Percentiles rank a stretch among this genome's conserved stretches.
phyloP scores from a whole-genome alignment of 257 asterid genomes.

The Penstemon barbatus region DNA sequence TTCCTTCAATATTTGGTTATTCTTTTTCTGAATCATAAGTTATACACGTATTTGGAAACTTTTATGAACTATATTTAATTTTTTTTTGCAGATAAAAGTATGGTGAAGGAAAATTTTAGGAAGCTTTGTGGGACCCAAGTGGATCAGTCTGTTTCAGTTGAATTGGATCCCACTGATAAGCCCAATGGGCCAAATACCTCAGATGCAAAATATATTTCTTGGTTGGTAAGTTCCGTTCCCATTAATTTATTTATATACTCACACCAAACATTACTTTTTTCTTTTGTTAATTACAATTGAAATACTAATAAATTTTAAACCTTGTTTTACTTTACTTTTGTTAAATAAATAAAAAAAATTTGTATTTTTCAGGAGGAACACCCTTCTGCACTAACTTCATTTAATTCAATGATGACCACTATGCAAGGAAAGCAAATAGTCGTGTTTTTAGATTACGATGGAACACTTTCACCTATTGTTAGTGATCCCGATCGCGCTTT shows the following conservation, averaged over 20 bases:
- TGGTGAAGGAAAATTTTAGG: conserved; percentile 50
- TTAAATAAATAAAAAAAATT: not conserved
- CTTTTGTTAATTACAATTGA: no score
- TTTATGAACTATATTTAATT: no score
- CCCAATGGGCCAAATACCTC: conserved; percentile 19
- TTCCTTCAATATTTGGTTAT: no score
- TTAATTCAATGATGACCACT: conserved; percentile 34
- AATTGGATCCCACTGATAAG: conserved; percentile 27
- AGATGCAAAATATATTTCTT: conserved; percentile 38
- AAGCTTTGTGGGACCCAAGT: conserved; percentile 34
- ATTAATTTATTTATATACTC: no score
- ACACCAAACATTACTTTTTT: no score
- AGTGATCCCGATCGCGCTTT: conserved; percentile 93
- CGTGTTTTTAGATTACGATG: conserved; percentile 89
- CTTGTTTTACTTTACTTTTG: not conserved
- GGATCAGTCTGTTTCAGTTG: conserved; percentile 10
- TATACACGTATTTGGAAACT: no score
- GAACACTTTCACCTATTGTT: conserved; percentile 93
- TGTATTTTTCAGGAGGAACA: conserved; percentile 43
- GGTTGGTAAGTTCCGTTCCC: conserved; percentile 51
- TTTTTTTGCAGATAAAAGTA: conserved; percentile 36
- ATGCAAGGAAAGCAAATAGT: conserved; percentile 78
- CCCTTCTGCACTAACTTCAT: conserved; percentile 61
- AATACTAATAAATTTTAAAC: not conserved
- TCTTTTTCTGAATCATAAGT: no score